A percentile compares a stretch with the other conserved stretches of the same genome.
Conservation (phyloP, 1,139 yeast genomes). For the Suhomyces ambrosiae region DNA sequence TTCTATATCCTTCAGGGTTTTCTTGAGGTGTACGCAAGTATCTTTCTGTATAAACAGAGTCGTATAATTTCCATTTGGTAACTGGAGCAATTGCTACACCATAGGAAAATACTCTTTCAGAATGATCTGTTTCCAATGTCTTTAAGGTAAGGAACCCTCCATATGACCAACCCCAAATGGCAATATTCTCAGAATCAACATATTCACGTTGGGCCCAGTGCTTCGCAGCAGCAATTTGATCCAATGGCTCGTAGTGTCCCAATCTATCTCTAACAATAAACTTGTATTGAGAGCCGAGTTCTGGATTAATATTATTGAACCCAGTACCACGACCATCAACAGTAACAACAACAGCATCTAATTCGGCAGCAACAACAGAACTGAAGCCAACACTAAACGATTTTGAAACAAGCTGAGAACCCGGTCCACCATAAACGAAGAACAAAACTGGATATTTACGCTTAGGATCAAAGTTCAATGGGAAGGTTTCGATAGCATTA, state of each 20-base stretch:
- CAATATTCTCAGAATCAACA: slow-evolving; percentile 60
- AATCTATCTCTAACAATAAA: slow-evolving; percentile 64
- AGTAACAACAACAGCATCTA: slow-evolving; percentile 72
- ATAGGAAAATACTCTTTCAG: slow-evolving; percentile 57
- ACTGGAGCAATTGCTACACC: slow-evolving; percentile 84
- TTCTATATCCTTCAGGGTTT: slow-evolving; percentile 58
- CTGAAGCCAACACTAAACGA: slow-evolving; percentile 59
- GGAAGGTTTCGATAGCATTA: slow-evolving; percentile 64
- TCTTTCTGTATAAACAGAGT: slow-evolving; percentile 76
- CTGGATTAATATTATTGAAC: slow-evolving; percentile 46
- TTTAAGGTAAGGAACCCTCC: slow-evolving; percentile 80
- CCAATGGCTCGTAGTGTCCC: slow-evolving; percentile 69
- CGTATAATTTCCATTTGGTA: slow-evolving; percentile 75
- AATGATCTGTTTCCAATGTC: slow-evolving; percentile 64
- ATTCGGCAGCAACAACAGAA: slow-evolving; percentile 65
- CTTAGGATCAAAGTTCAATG: slow-evolving; percentile 58
- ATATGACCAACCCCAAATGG: slow-evolving; percentile 85
- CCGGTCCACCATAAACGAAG: slow-evolving; percentile 83
- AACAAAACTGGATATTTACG: slow-evolving; percentile 68
- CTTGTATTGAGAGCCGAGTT: slow-evolving; percentile 52
- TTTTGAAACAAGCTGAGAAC: slow-evolving; percentile 66
- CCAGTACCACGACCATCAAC: slow-evolving; percentile 88
- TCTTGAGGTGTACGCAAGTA: slow-evolving; percentile 72
- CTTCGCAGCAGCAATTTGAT: slow-evolving; percentile 71
- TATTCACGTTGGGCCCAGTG: slow-evolving; percentile 55